Percentiles rank a stretch among this genome's conserved stretches.
Evolutionary conservation across 2,329 filamentous ascomycete species (phyloP).

Genomic region (Pseudocercospora musae): DNA sequence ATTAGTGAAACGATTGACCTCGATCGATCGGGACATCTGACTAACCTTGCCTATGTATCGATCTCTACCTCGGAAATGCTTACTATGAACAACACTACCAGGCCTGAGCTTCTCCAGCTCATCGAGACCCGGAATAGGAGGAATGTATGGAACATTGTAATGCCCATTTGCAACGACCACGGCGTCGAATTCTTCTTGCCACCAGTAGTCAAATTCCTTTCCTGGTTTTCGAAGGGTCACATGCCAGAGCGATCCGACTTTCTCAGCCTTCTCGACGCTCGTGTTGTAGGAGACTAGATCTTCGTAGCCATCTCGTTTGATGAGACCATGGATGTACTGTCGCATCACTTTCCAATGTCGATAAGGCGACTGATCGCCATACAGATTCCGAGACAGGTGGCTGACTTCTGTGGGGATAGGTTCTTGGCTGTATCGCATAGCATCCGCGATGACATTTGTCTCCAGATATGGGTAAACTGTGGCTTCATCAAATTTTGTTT

Average conservation of each 20-base stretch:
- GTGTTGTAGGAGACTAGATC: constrained; percentile 56
- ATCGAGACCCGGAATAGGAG: constrained; percentile 49
- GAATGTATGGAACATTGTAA: constrained; percentile 58
- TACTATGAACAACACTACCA: constrained; percentile 55
- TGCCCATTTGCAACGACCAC: constrained; percentile 60
- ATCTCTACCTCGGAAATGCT: constrained; percentile 51
- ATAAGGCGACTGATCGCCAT: constrained; percentile 60
- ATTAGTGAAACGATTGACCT: neutral
- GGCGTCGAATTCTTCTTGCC: constrained; percentile 61
- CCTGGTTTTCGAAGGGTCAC: constrained; percentile 18
- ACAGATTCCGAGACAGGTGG: constrained; percentile 43
- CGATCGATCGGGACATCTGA: neutral
- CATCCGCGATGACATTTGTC: constrained; percentile 58
- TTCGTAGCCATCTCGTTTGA: constrained; percentile 54
- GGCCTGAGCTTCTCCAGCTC: constrained; percentile 47
- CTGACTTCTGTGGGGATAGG: constrained; percentile 48
- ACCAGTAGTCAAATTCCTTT: constrained; percentile 54
- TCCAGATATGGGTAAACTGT: constrained; percentile 63
- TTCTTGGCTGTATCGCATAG: constrained; percentile 62
- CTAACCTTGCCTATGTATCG: constrained; percentile 42
- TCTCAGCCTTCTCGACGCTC: constrained; percentile 58
- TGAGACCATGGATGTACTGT: constrained; percentile 52
- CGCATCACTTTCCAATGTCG: constrained; percentile 58
- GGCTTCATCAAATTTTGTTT: constrained; percentile 55
- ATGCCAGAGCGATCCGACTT: constrained; percentile 33